These are phyloP conservation scores for Penicillium sp. DNA, from an alignment of 2,329 filamentous ascomycete genomes.

Conservation along the genomic window DNA sequence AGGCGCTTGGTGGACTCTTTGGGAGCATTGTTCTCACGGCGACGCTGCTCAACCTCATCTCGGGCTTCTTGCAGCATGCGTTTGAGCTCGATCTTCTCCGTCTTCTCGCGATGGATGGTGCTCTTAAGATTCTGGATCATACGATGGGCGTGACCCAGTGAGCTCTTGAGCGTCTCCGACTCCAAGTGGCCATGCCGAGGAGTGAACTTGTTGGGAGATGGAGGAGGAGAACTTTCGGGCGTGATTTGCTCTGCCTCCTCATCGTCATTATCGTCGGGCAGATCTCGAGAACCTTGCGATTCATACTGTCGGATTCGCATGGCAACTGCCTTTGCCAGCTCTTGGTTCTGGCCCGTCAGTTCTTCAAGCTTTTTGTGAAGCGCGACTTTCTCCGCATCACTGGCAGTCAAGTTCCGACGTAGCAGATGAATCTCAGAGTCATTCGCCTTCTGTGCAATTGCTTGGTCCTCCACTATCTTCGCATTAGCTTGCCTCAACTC, in stretches of 20 bases:
- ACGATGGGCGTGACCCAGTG: constrained; percentile 89
- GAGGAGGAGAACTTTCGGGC: constrained; percentile 87
- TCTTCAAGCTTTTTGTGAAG: constrained; percentile 89
- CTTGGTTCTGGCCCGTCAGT: constrained; percentile 84
- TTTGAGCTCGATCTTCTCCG: constrained; percentile 94
- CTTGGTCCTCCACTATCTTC: constrained; percentile 81
- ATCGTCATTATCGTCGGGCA: constrained; percentile 68
- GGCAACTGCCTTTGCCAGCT: constrained; percentile 83
- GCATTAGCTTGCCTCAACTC: constrained; percentile 82
- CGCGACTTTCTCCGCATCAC: constrained; percentile 77
- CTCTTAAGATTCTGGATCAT: constrained; percentile 96
- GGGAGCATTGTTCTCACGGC: constrained; percentile 57
- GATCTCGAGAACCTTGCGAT: constrained; percentile 63
- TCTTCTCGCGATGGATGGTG: constrained; percentile 97
- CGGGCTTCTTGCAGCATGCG: constrained; percentile 93
- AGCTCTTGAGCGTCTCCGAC: constrained; percentile 92
- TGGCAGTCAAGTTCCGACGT: constrained; percentile 77
- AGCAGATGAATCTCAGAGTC: constrained; percentile 86
- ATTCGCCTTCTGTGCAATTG: constrained; percentile 76
- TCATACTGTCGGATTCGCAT: constrained; percentile 73
- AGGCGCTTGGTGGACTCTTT: constrained; percentile 59
- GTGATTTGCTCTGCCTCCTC: constrained; percentile 72
- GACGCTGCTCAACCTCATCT: constrained; percentile 81
- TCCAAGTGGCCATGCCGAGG: constrained; percentile 92
- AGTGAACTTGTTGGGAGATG: constrained; percentile 88